A percentile compares a stretch with the other conserved stretches of the same genome.
phyloP scores from a whole-genome alignment of 257 asterid species.

The Cynanchum wilfordii region DNA sequence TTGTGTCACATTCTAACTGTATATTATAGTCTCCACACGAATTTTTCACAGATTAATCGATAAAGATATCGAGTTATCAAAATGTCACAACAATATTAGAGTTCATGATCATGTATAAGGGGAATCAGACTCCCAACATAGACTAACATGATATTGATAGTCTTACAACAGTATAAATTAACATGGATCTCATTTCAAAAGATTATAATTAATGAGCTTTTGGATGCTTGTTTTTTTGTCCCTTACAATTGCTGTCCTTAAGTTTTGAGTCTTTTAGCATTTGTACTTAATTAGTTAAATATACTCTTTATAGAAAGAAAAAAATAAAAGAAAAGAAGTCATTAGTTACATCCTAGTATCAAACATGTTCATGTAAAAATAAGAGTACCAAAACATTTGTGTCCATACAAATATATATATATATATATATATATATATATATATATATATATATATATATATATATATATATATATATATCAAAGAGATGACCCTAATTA shows the following conservation, averaged over 20 bases:
- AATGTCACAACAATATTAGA: too few relatives aligned
- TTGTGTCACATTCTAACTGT: too few relatives aligned
- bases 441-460: background rate
- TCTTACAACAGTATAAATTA: background rate
- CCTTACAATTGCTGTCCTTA: background rate
- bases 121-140: too few relatives aligned
- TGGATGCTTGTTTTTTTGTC: background rate
- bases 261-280: background rate
- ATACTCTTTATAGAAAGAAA: background rate
- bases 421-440: background rate
- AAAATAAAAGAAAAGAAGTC: background rate
- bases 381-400: background rate
- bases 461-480: background rate
- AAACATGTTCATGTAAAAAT: background rate
- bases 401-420: background rate
- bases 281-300: background rate
- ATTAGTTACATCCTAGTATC: background rate
- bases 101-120: too few relatives aligned
- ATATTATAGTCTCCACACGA: too few relatives aligned
- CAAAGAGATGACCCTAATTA: background rate
- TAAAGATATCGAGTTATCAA: too few relatives aligned
- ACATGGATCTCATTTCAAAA: background rate
- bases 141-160: too few relatives aligned
- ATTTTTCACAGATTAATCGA: too few relatives aligned
- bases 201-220: background rate